Base-by-base conservation (phyloP, 805 yeast species). In the Cyberlindnera japonica region DNA sequence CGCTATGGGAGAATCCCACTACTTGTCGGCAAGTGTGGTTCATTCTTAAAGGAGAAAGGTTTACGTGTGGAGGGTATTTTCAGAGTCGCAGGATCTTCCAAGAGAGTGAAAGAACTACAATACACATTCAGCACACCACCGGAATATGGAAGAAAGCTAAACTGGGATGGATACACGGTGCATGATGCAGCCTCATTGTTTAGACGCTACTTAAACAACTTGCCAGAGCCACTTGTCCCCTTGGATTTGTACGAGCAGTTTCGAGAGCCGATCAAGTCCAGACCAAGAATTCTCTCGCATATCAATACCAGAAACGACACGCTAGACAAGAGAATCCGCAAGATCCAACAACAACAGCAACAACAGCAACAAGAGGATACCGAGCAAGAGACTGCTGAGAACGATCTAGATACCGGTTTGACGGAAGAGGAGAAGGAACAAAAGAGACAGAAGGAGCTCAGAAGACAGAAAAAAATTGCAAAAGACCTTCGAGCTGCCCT, bases 111-210 rank as follows among this genome's bases (percentile, higher is more conserved):
- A 52, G 90, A 87, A 50, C 69, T 93, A 27, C 98, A 93, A 60
- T 72, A 76, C 27, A 71, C 81, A 12, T 93, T 93, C 67, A 86
- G 90, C 40, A 65, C 84, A 2, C 88, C 96, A 2, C 98, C 99
- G 0, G 79, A 78, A 44, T 93, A 83, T 59, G 99, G 99, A 14
- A 77, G 88, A 37, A 83, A 83, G 50, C 72, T 90, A 33, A 54
- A 53, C 24, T 93, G 98, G 99, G 89, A 86, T 35, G 91, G 95
- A 0, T 93, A 79, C 64, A 87, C 89, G 1, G 97, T 91, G 11
- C 99, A 93, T 64, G 99, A 93, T 62, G 97, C 96, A 1, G 95
- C 98, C 2, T 85, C 93, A 15, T 70, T 93, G 17, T 74, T 93
- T 43, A 74, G 98, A 58, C 71, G 99, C 41, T 93, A 77, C 59